These are phyloP conservation scores for Microsporum ferrugineum DNA, from an alignment of 2,329 filamentous ascomycete species.

Conservation along the genomic window DNA sequence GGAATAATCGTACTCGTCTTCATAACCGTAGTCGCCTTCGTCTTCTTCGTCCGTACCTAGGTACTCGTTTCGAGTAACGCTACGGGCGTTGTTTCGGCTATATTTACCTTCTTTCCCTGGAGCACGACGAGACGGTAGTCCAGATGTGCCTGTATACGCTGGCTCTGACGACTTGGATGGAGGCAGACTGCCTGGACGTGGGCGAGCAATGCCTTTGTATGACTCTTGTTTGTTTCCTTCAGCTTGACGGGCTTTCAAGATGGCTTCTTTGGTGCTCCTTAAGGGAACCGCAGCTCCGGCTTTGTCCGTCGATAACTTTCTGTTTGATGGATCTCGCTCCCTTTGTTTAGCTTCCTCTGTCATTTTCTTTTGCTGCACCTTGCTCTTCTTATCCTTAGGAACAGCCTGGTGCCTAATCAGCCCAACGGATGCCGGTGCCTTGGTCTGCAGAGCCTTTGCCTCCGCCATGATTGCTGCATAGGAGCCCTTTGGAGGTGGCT, in stretches of 20 bases:
- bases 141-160: constrained; percentile 35
- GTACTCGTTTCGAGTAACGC: constrained; percentile 31
- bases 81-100: constrained; percentile 11
- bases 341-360: constrained; percentile 32
- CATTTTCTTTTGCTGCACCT: constrained; percentile 42
- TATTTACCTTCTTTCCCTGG: constrained; percentile 20
- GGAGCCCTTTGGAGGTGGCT: constrained; percentile 45
- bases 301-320: constrained; percentile 17
- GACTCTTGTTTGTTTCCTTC: constrained; percentile 19
- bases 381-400: constrained; percentile 45
- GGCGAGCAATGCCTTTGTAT: constrained; percentile 30
- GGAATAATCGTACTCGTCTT: constrained; percentile 30
- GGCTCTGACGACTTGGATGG: constrained; percentile 18
- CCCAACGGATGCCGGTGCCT: constrained; percentile 37
- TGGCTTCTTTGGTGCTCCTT: constrained; percentile 15
- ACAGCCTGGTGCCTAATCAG: constrained; percentile 46
- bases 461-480: constrained; percentile 49
- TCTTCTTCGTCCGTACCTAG: constrained; percentile 40
- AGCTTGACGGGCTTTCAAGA: constrained; percentile 20
- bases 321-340: constrained; percentile 21
- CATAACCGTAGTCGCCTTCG: constrained; percentile 32
- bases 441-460: constrained; percentile 44
- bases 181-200: background rate
- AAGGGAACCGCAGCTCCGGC: constrained; percentile 11
- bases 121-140: constrained; percentile 22